Conservation (phyloP, 768 basidiomycete genomes). For the Tulasnella sp. region DNA sequence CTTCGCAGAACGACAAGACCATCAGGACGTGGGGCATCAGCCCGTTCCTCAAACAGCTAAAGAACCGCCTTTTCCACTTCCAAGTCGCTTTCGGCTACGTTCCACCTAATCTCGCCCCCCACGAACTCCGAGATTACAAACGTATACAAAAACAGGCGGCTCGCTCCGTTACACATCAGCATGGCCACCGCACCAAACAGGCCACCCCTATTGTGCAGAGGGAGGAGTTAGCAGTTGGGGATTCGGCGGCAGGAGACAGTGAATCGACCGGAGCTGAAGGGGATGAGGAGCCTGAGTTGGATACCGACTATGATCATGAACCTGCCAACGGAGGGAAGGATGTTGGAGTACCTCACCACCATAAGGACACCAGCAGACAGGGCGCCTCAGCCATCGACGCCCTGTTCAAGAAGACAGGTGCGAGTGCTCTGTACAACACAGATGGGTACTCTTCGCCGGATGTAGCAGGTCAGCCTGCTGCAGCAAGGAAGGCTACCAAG, state of each 20-base stretch:
- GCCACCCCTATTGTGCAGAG: not conserved
- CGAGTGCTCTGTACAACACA: not conserved
- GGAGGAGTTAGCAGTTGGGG: not conserved
- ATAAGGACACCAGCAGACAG: not conserved
- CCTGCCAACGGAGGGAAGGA: too few relatives aligned
- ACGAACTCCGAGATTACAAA: slow-evolving; percentile 3
- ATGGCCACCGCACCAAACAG: not conserved
- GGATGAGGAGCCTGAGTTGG: slow-evolving; percentile 7
- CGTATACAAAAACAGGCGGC: not conserved
- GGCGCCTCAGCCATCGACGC: slow-evolving; percentile 9
- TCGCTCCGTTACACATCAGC: not conserved
- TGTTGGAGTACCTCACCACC: not conserved
- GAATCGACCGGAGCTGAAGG: slow-evolving; percentile 12
- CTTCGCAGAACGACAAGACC: not conserved
- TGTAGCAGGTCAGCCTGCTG: not conserved
- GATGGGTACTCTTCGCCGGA: slow-evolving; percentile 5
- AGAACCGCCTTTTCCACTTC: slow-evolving; percentile 6
- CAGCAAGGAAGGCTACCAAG: not conserved
- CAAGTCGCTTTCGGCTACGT: slow-evolving; percentile 9
- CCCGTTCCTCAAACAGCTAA: slow-evolving; percentile 9
- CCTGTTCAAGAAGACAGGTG: not conserved
- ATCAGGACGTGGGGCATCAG: slow-evolving; percentile 12
- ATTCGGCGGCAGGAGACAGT: not conserved
- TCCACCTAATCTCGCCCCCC: slow-evolving; percentile 4
- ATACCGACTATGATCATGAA: slow-evolving; percentile 7